A percentile compares a stretch with the other conserved stretches of the same genome.
These are phyloP conservation scores for Brassica juncea DNA, from an alignment of 345 rosid species.

Conservation along the genomic window DNA sequence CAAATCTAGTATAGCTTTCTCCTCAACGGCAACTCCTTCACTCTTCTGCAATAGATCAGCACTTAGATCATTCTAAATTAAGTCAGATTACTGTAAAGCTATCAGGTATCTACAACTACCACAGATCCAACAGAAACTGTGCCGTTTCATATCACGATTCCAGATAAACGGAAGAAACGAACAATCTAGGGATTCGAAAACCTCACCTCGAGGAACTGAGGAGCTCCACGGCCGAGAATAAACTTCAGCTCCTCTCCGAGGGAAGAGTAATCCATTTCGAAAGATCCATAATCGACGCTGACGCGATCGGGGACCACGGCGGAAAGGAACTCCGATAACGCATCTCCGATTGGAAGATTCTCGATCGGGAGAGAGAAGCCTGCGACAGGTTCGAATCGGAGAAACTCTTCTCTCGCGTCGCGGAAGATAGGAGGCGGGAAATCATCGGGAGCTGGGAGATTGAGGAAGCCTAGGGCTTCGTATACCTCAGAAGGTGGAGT, in stretches of 20 bases:
- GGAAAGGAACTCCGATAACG: constrained; percentile 58
- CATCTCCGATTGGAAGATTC: constrained; percentile 49
- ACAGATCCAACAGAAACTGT: neutral
- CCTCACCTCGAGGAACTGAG: constrained; percentile 34
- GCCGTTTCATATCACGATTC: constrained; percentile 17
- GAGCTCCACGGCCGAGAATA: constrained; percentile 9
- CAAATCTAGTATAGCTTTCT: constrained; percentile 24
- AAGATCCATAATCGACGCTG: constrained; percentile 36
- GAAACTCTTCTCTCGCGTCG: constrained; percentile 33
- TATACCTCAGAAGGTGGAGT: constrained; percentile 37
- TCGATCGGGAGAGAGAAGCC: constrained; percentile 41
- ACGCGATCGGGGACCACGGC: constrained; percentile 55
- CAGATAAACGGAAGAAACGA: constrained; percentile 9
- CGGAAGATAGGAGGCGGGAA: constrained; percentile 34
- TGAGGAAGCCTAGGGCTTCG: constrained; percentile 60
- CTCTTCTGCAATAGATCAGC: constrained; percentile 48
- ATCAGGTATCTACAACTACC: neutral
- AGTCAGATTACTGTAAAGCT: constrained; percentile 20
- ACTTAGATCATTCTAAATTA: constrained; percentile 10
- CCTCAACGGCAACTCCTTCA: constrained; percentile 35
- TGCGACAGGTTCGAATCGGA: constrained; percentile 40
- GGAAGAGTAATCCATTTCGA: constrained; percentile 28
- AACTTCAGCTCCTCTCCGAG: constrained; percentile 12
- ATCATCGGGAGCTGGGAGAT: constrained; percentile 57
- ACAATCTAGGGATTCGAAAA: neutral